Percentiles rank a stretch among this genome's conserved stretches.
Evolutionary conservation across 257 asterid genomes (phyloP).

Genomic region (Galeopsis tetrahit): DNA sequence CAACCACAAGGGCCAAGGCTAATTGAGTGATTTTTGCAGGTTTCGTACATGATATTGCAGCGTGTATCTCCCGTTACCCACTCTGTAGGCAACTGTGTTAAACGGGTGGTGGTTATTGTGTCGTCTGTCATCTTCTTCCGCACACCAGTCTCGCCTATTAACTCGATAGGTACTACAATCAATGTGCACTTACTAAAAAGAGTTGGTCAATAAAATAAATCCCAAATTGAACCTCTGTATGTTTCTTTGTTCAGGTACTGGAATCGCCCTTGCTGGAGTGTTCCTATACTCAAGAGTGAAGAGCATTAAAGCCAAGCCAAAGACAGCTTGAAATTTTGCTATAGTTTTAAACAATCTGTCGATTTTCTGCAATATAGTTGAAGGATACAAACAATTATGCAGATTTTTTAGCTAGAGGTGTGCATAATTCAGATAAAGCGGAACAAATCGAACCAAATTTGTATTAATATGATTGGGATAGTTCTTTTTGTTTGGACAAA

Average conservation of each 20-base stretch:
- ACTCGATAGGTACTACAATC: conserved; percentile 68
- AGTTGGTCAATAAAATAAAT: background rate
- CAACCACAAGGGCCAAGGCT: conserved; percentile 27
- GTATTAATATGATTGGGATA: too few species aligned
- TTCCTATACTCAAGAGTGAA: conserved; percentile 89
- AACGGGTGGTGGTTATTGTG: conserved; percentile 92
- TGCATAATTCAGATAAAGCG: too few species aligned
- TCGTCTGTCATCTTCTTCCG: conserved; percentile 88
- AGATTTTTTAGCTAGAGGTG: too few species aligned
- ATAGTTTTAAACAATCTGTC: conserved; percentile 25
- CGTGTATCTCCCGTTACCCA: conserved; percentile 96
- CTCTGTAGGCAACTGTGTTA: conserved; percentile 90
- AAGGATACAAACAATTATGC: conserved; percentile 34
- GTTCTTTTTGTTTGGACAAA: too few species aligned
- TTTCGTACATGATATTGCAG: conserved; percentile 90
- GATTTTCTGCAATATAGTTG: conserved; percentile 26
- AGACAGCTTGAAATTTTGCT: conserved; percentile 47
- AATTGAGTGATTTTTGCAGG: conserved; percentile 52
- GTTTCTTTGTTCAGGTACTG: conserved; percentile 63
- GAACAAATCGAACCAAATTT: too few species aligned
- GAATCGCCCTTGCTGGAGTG: conserved; percentile 88
- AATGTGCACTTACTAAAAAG: background rate
- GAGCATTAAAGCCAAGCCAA: conserved; percentile 69
- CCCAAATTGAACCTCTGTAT: background rate
- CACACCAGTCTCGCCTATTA: conserved; percentile 75